Evolutionary conservation across 2,329 filamentous ascomycete genomes (phyloP).

Genomic region (Sarocladium strictum): DNA sequence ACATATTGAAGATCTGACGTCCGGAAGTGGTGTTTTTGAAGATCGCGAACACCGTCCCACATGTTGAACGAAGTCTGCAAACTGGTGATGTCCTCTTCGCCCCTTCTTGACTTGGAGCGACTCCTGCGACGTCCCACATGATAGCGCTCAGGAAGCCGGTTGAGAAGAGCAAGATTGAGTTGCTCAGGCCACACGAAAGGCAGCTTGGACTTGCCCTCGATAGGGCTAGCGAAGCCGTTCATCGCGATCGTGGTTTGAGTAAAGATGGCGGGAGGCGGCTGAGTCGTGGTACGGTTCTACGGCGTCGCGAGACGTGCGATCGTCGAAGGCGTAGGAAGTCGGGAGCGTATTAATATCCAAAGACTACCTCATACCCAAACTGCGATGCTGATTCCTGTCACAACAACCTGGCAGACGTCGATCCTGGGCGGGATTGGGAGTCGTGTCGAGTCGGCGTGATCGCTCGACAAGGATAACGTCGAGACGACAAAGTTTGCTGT

Average conservation of each 20-base stretch:
- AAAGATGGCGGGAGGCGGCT: conserved; percentile 10
- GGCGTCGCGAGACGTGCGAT: background rate
- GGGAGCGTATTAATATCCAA: conserved; percentile 25
- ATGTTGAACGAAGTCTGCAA: conserved; percentile 81
- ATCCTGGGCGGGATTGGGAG: background rate
- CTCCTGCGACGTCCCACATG: conserved; percentile 31
- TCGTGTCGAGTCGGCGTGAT: background rate
- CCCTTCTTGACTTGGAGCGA: conserved; percentile 32
- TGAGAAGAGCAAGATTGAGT: conserved; percentile 35
- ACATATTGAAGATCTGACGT: conserved; percentile 82
- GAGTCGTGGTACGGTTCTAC: background rate
- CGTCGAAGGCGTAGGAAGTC: conserved; percentile 16
- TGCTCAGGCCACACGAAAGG: conserved; percentile 34
- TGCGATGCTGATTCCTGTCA: background rate
- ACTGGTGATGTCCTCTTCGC: conserved; percentile 58
- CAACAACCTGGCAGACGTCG: background rate
- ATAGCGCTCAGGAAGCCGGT: conserved; percentile 35
- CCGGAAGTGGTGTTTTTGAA: conserved; percentile 75
- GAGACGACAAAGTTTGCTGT: background rate
- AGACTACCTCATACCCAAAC: conserved; percentile 30
- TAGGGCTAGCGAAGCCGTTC: conserved; percentile 31
- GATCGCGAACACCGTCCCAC: conserved; percentile 65
- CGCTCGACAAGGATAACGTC: background rate
- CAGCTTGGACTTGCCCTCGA: conserved; percentile 34
- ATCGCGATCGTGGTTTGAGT: conserved; percentile 21